phyloP scores from a whole-genome alignment of 176 grass and related monocot genomes.

The Ampelocalamus luodianensis region DNA sequence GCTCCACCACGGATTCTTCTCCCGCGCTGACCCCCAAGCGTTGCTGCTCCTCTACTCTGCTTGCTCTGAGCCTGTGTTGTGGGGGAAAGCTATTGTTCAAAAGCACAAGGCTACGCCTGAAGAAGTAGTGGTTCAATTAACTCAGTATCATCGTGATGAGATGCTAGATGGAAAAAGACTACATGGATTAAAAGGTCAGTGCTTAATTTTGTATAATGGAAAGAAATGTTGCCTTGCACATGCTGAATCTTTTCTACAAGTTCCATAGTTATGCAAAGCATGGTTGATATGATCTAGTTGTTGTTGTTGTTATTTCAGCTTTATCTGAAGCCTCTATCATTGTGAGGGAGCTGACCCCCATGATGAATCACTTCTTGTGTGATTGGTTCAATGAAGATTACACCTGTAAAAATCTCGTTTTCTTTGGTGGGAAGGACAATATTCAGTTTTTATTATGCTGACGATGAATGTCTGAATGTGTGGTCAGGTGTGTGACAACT shows the following conservation, averaged over 20 bases:
- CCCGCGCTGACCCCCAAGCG: too few relatives aligned
- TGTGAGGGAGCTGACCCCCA: constrained; percentile 77
- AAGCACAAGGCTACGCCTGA: constrained; percentile 93
- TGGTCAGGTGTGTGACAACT: too few relatives aligned
- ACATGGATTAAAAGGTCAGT: constrained; percentile 56
- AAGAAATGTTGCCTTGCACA: constrained; percentile 37
- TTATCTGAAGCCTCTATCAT: constrained; percentile 87
- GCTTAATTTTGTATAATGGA: constrained; percentile 34
- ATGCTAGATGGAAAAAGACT: constrained; percentile 69
- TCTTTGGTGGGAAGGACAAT: constrained; percentile 1
- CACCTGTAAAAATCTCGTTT: constrained; percentile 43
- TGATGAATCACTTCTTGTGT: constrained; percentile 84
- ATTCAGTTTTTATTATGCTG: too few relatives aligned
- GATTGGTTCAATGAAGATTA: constrained; percentile 91
- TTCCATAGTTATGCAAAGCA: background rate
- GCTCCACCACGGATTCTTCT: background rate
- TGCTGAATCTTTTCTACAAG: background rate
- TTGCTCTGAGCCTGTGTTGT: too few relatives aligned
- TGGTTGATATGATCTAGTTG: constrained; percentile 12
- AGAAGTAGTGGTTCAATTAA: constrained; percentile 88
- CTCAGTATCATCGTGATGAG: constrained; percentile 69
- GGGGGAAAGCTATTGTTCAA: constrained; percentile 79
- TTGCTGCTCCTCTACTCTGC: too few relatives aligned
- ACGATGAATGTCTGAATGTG: too few relatives aligned
- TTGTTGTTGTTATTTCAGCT: constrained; percentile 70